phyloP scores from a whole-genome alignment of 768 basidiomycete genomes.

The Mrakia gelida region DNA sequence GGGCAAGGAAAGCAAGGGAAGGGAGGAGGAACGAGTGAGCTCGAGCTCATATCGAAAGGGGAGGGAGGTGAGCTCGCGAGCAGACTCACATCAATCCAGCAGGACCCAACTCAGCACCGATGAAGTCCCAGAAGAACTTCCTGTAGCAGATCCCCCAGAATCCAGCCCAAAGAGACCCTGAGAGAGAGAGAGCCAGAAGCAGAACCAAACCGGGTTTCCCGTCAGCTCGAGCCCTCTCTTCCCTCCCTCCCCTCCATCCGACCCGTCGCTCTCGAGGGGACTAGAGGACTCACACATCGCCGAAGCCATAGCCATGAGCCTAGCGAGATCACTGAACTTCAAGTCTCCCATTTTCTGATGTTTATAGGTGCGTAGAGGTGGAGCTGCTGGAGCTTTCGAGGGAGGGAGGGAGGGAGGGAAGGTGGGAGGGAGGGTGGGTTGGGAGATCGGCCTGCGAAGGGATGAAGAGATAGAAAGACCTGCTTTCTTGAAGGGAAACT shows the following conservation, averaged over 20 bases:
- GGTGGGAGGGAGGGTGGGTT: not conserved
- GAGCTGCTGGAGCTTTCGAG: not conserved
- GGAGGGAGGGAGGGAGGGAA: not conserved
- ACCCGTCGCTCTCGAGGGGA: not conserved
- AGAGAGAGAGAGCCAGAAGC: not conserved
- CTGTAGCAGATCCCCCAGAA: slow-evolving; percentile 78
- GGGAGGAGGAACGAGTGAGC: slow-evolving; percentile 6
- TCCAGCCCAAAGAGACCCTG: slow-evolving; percentile 74
- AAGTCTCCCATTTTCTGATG: slow-evolving; percentile 35
- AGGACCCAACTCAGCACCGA: slow-evolving; percentile 62
- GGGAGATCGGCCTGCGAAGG: not conserved
- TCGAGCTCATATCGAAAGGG: not conserved
- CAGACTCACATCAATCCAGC: slow-evolving; percentile 40
- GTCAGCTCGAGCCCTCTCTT: slow-evolving; percentile 30
- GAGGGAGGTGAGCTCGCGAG: too few relatives aligned
- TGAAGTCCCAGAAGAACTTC: slow-evolving; percentile 96
- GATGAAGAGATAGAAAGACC: not conserved
- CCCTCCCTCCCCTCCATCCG: not conserved
- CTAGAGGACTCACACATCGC: slow-evolving; percentile 36
- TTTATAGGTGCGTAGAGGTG: not conserved
- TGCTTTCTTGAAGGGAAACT: not conserved
- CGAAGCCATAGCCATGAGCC: slow-evolving; percentile 40
- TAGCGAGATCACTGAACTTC: slow-evolving; percentile 37
- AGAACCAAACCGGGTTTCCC: not conserved
- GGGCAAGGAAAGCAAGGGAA: too few relatives aligned